Conservation (phyloP, 495 filamentous ascomycete species). For the Pseudoneurospora amorphoporcata region DNA sequence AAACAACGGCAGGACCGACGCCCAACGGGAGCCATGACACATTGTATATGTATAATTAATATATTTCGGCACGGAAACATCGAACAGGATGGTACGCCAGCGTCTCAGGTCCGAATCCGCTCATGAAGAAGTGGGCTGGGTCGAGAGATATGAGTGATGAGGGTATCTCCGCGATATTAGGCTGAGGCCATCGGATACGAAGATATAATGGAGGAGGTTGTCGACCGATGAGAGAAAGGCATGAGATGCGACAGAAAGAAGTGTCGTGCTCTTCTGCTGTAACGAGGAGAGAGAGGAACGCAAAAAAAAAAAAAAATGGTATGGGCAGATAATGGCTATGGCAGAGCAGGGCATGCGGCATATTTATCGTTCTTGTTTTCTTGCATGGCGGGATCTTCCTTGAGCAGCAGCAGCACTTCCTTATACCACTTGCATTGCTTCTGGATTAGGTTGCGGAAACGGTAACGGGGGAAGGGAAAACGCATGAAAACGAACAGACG, state of each 20-base stretch:
- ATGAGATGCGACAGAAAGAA: neutral
- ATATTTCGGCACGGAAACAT: neutral
- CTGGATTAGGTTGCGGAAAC: neutral
- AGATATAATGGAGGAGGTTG: neutral
- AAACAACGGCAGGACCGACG: neutral
- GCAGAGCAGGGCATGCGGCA: neutral
- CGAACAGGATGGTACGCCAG: neutral
- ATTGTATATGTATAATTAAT: constrained; percentile 18
- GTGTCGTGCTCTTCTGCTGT: neutral
- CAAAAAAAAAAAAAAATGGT: neutral
- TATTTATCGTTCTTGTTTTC: neutral
- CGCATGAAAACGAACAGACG: neutral
- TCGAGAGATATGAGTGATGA: neutral
- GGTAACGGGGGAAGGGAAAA: neutral
- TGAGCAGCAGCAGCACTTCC: neutral
- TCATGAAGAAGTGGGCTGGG: neutral
- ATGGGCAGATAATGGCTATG: neutral
- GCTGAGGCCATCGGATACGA: neutral
- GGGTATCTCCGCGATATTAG: neutral
- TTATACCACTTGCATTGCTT: neutral
- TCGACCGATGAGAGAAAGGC: neutral
- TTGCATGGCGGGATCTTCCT: neutral
- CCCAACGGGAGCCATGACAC: neutral
- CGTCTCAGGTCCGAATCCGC: neutral
- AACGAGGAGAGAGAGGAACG: neutral